Base-by-base conservation (phyloP, 768 basidiomycete genomes). In the Cystofilobasidium capitatum region DNA sequence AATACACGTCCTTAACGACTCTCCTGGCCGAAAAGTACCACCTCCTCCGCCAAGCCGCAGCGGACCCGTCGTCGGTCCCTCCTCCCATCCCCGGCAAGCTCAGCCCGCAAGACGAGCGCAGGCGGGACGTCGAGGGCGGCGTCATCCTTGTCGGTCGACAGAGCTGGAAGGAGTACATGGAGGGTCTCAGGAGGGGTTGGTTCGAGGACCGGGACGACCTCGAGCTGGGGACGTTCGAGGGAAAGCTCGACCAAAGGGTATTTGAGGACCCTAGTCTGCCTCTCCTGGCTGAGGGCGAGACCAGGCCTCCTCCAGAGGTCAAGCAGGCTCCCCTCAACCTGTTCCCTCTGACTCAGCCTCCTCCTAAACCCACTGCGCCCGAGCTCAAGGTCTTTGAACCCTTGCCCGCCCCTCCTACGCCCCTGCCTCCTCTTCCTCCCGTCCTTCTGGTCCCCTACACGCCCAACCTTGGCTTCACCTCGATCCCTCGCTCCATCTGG, bases 131-230 rank as follows among this genome's bases (percentile, higher is more conserved):
- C 12, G 83, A 85, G n/a, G 92, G 92, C 16, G 94, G 93, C 1
- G 81, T 85, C 45, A 81, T 96, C 65, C 79, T 99, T 65, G 77
- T 99, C 36, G 96, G 96, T 4, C 84, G 96, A 59, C 85, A 88
- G 40, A 88, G 90, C 0, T 82, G 94, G 78, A 99, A 97, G 79
- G 96, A 99, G 79, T 98, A 89, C 76, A 84, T 97, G 84, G 82
- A 85, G 64, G 96, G 94, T 3, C 75, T 97, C 47, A 84, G 82
- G 74, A 81, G 83, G 63, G 96, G 96, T 2, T 99, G 89, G 88
- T 84, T 86, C 24, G 85, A 85, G 35, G 70, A 71, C 29, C 74
- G 72, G 39, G 88, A 89, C 74, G 78, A 79, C 40, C 86, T 90
- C 62, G 86, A 90, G 62, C n/a, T n/a, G 29, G 14, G 6, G 51